phyloP scores from a whole-genome alignment of 2,329 filamentous ascomycete genomes.

The Akanthomyces muscarius region DNA sequence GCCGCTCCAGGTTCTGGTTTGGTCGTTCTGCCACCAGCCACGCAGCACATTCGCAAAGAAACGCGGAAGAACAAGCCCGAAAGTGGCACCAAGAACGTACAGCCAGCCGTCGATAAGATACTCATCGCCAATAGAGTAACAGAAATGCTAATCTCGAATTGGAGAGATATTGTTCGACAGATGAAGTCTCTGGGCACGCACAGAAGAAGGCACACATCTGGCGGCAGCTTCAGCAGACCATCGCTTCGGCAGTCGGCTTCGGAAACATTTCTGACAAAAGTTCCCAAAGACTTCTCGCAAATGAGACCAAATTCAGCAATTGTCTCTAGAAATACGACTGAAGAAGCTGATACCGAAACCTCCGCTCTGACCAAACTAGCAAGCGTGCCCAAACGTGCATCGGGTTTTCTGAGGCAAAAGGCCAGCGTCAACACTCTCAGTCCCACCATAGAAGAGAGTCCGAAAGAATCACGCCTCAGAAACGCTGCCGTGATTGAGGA shows the following conservation, averaged over 20 bases:
- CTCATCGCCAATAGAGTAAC: slow-evolving; percentile 55
- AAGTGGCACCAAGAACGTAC: slow-evolving; percentile 5
- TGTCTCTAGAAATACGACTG: slow-evolving; percentile 23
- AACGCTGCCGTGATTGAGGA: background rate
- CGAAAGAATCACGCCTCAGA: background rate
- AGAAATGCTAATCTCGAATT: slow-evolving; percentile 63
- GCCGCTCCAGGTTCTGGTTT: slow-evolving; percentile 39
- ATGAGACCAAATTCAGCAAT: background rate
- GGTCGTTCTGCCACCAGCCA: slow-evolving; percentile 11
- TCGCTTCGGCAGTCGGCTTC: slow-evolving; percentile 38
- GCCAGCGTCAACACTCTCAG: slow-evolving; percentile 27
- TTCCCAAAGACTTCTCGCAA: slow-evolving; percentile 31
- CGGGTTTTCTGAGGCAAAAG: slow-evolving; percentile 23
- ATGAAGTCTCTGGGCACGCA: slow-evolving; percentile 45
- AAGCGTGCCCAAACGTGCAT: slow-evolving; percentile 22
- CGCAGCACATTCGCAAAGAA: slow-evolving; percentile 7
- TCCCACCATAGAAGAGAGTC: slow-evolving; percentile 31
- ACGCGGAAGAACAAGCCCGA: slow-evolving; percentile 1
- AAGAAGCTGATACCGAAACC: slow-evolving; percentile 14
- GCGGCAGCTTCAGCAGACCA: slow-evolving; percentile 17
- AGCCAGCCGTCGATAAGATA: slow-evolving; percentile 48
- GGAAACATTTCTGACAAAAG: slow-evolving; percentile 36
- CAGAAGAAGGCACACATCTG: slow-evolving; percentile 22
- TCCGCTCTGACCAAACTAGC: background rate
- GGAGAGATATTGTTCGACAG: slow-evolving; percentile 60